These are phyloP conservation scores for Epichloe gansuensis DNA, from an alignment of 2,329 filamentous ascomycete genomes.

Conservation along the genomic window DNA sequence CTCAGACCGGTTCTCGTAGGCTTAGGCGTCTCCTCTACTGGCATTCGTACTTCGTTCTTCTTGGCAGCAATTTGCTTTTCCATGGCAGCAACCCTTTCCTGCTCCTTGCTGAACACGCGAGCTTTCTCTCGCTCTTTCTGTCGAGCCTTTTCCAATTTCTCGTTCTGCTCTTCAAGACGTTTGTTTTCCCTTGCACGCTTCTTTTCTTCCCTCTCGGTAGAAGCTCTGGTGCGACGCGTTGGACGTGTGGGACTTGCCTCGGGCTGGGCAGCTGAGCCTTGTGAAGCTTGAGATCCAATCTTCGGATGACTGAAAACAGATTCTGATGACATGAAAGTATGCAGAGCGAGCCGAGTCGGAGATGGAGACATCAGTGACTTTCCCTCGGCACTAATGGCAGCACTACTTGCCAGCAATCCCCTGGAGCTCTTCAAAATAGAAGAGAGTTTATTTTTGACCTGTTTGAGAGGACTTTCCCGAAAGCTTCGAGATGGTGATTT, in stretches of 20 bases:
- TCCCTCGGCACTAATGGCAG: slow-evolving; percentile 48
- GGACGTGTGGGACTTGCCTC: slow-evolving; percentile 30
- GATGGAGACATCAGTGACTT: slow-evolving; percentile 46
- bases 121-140: slow-evolving; percentile 61
- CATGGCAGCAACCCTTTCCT: slow-evolving; percentile 39
- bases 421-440: slow-evolving; percentile 83
- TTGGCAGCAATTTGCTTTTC: slow-evolving; percentile 40
- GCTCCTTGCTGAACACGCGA: slow-evolving; percentile 42
- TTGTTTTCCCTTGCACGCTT: slow-evolving; percentile 53
- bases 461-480: slow-evolving; percentile 71
- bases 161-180: slow-evolving; percentile 45
- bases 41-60: slow-evolving; percentile 35
- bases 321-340: slow-evolving; percentile 35
- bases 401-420: slow-evolving; percentile 70
- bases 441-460: slow-evolving; percentile 84
- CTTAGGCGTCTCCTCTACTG: slow-evolving; percentile 29
- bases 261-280: slow-evolving; percentile 8
- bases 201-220: slow-evolving; percentile 50
- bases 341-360: slow-evolving; percentile 30
- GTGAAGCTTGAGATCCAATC: slow-evolving; percentile 11
- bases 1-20: slow-evolving; percentile 38
- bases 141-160: slow-evolving; percentile 52
- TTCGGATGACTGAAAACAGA: slow-evolving; percentile 23
- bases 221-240: slow-evolving; percentile 41
- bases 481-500: slow-evolving; percentile 45